Percentiles rank a stretch among this genome's conserved stretches.
Conservation (phyloP, 2,329 filamentous ascomycete genomes). For the Rhinocladiella mackenziei region DNA sequence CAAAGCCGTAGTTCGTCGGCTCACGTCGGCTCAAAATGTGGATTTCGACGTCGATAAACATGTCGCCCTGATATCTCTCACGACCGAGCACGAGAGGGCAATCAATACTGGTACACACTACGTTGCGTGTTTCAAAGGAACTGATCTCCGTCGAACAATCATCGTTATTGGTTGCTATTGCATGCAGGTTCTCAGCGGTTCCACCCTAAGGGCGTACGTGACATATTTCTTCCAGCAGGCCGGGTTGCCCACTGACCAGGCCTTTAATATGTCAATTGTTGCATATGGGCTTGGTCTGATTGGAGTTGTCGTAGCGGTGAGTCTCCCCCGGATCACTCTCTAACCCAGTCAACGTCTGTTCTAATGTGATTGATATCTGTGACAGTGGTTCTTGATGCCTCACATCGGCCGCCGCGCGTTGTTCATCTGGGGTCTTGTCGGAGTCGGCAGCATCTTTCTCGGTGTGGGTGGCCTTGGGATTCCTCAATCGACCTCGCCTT, state of each 20-base stretch:
- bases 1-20: constrained; percentile 38
- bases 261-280: constrained; percentile 31
- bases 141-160: constrained; percentile 39
- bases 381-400: constrained; percentile 32
- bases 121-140: constrained; percentile 33
- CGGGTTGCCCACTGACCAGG: constrained; percentile 37
- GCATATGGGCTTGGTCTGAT: constrained; percentile 35
- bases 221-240: constrained; percentile 51
- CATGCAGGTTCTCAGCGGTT: constrained; percentile 33
- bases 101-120: constrained; percentile 25
- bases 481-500: no score
- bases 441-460: constrained; percentile 39
- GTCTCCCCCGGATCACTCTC: background rate
- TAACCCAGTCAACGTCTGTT: background rate
- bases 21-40: constrained; percentile 40
- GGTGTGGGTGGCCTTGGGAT: constrained; percentile 28
- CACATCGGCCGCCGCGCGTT: constrained; percentile 35
- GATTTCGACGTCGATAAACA: constrained; percentile 30
- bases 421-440: constrained; percentile 51
- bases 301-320: constrained; percentile 29
- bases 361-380: background rate
- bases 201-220: constrained; percentile 30
- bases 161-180: constrained; percentile 35
- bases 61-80: constrained; percentile 21
- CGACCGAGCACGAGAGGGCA: constrained; percentile 24